These are phyloP conservation scores for Diospyros kaki DNA, from an alignment of 148 eudicot genomes.

Conservation along the genomic window DNA sequence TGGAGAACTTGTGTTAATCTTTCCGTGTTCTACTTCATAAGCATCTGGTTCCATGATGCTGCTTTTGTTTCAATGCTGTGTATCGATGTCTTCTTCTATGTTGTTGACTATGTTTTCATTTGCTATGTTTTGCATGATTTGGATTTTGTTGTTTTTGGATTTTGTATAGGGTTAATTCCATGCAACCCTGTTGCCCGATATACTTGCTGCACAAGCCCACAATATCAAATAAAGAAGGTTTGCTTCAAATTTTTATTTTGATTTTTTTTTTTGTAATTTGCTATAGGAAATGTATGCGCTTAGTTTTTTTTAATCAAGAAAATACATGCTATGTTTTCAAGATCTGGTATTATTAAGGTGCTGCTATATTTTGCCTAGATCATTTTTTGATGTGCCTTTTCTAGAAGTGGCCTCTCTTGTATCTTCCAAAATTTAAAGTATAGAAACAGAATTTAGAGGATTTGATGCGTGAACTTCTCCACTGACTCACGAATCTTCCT, in stretches of 20 bases:
- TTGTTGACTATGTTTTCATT: not conserved
- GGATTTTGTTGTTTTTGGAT: not conserved
- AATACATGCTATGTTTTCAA: not conserved
- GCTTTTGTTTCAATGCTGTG: not conserved
- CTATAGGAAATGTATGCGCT: not conserved
- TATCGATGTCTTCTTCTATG: not conserved
- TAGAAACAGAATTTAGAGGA: not conserved
- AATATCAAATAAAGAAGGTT: slow-evolving; percentile 1
- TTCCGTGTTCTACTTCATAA: not conserved
- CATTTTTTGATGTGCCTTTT: not conserved
- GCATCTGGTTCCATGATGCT: not conserved
- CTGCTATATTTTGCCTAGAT: not conserved
- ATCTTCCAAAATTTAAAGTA: not conserved
- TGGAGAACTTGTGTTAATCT: not conserved
- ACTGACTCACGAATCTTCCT: slow-evolving; percentile 7
- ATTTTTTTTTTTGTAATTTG: not conserved
- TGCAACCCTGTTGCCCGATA: not conserved
- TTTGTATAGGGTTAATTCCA: not conserved
- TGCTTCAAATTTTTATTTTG: not conserved
- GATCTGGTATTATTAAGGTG: not conserved
- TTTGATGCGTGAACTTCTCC: slow-evolving; percentile 10
- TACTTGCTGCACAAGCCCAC: not conserved
- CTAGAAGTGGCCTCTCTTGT: not conserved
- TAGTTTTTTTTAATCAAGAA: not conserved
- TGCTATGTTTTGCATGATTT: not conserved